Conservation (phyloP, 768 basidiomycete species). For the Tubosaeta sp. region DNA sequence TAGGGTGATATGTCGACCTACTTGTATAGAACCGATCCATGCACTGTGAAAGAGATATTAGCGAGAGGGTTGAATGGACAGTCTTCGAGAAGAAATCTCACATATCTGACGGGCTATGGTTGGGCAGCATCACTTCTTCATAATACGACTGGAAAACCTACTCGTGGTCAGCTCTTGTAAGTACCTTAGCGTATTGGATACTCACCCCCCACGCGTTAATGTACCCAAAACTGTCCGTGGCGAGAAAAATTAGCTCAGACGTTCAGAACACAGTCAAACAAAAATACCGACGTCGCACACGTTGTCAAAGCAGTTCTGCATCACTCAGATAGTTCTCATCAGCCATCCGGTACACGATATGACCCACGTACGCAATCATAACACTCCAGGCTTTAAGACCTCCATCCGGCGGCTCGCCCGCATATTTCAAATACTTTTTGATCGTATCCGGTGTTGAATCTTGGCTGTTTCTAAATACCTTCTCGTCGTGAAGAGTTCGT, state of each 20-base stretch:
- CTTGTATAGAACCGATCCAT: conserved; percentile 80
- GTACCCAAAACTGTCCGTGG: conserved; percentile 52
- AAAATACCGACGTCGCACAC: conserved; percentile 38
- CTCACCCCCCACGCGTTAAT: conserved; percentile 72
- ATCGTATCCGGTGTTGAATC: conserved; percentile 7
- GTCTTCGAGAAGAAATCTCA: conserved; percentile 21
- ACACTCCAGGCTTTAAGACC: conserved; percentile 31
- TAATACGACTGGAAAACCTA: conserved; percentile 76
- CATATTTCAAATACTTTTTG: conserved; percentile 16
- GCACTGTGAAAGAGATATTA: conserved; percentile 41
- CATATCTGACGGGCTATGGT: conserved; percentile 59
- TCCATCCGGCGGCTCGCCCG: conserved; percentile 25
- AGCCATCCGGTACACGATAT: not conserved
- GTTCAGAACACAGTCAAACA: not conserved
- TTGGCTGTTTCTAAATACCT: not conserved
- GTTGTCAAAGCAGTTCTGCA: conserved; percentile 23
- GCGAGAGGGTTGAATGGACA: not conserved
- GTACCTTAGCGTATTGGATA: conserved; percentile 19
- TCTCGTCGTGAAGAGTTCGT: conserved; percentile 14
- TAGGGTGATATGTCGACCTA: conserved; percentile 13
- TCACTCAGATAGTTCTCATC: not conserved
- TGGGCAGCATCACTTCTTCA: conserved; percentile 45
- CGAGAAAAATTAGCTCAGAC: not conserved
- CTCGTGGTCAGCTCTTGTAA: not conserved
- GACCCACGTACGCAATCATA: conserved; percentile 21